Base-by-base conservation (phyloP, 1,284 basidiomycete species). In the Earliella scabrosa region DNA sequence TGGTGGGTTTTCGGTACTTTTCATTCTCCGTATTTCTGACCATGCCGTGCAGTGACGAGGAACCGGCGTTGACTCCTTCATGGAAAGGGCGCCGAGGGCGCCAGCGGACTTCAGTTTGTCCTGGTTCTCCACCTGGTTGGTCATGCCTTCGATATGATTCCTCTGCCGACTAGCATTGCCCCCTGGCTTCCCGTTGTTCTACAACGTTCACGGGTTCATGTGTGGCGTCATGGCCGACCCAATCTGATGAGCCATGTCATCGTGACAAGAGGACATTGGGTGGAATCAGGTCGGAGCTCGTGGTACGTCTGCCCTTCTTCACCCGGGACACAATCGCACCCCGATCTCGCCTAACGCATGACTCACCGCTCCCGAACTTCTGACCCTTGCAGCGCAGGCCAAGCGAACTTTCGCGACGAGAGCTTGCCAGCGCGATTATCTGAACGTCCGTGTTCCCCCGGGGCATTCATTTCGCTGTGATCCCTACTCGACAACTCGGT, bases 401-500 rank as follows among this genome's bases (percentile, higher is more conserved):
- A 43, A 58, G 50, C 50, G 46, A 56, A 32, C 32, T 29, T 50
- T 45, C 48, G 52, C 52, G 54, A 57, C 40, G 49, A 45, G 8
- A 32, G 10, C 57, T 32, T 40, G 6, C 18, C 35, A 41, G 52
- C 50, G 31, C 21, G 41, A 39, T 35, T 41, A 43, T 32, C 27
- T 50, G 34, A 29, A 26, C 34, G 54, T 41, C 58, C 58, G 58
- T 53, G 35, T 52, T 50, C 48, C 31, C 24, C 58, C 58, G 58
- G 31, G 10, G 21, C 50, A 59, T 59, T 53, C 46, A 56, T 24
- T 56, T 45, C 24, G 13, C 18, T 10, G 23, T 11, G 14, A 47
- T 46, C 35, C 31, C 18, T 29, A 40, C 23, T 47, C 32, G 47
- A 50, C 47, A 38, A 47, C 41, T 16, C n/a, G 36, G 49, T 52